Percentiles rank a stretch among this genome's conserved stretches.
Conservation (phyloP, 257 asterid species). For the Solanum megistacrolobum region DNA sequence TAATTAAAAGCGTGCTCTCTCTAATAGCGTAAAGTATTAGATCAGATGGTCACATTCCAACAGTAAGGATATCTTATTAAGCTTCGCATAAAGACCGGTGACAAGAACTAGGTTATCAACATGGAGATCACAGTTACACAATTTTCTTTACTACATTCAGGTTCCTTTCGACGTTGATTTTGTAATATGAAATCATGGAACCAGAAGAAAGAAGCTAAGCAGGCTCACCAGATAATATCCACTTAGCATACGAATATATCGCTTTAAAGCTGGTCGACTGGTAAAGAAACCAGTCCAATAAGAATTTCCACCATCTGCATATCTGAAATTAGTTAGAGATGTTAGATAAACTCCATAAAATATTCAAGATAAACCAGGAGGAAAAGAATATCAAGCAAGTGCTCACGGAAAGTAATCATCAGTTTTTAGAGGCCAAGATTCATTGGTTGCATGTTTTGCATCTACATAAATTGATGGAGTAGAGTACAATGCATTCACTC, state of each 20-base stretch:
- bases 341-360: not conserved
- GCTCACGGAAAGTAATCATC: constrained; percentile 92
- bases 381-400: not conserved
- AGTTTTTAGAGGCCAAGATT: constrained; percentile 65
- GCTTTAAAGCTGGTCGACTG: constrained; percentile 75
- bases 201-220: not conserved
- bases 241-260: constrained; percentile 62
- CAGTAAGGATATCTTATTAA: not conserved
- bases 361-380: not conserved
- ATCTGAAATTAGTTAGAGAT: constrained; percentile 25
- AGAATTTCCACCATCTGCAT: constrained; percentile 50
- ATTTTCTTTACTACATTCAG: not conserved
- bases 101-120: not conserved
- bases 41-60: not conserved
- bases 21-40: not conserved
- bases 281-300: constrained; percentile 88
- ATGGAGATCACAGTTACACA: not conserved
- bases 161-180: not conserved
- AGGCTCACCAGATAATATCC: constrained; percentile 63
- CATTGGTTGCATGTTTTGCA: constrained; percentile 52
- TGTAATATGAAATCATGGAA: not conserved
- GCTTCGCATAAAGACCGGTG: not conserved
- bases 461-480: constrained; percentile 80
- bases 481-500: constrained; percentile 76
- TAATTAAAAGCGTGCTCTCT: not conserved